These are phyloP conservation scores for Dionaea muscipula DNA, from an alignment of 179 eudicot species.

Conservation along the genomic window DNA sequence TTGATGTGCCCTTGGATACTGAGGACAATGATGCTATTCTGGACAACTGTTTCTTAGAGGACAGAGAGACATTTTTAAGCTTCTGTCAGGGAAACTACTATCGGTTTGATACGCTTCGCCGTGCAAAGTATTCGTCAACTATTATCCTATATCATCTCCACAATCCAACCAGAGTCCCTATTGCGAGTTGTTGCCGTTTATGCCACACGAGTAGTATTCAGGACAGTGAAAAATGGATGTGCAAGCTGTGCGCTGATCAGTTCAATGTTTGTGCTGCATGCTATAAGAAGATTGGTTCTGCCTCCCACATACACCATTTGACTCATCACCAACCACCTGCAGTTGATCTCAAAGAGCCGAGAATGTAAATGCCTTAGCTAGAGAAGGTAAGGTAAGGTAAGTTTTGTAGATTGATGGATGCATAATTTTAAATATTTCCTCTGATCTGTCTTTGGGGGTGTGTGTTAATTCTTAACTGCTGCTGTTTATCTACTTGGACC, in stretches of 20 bases:
- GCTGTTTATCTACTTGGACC: too few relatives aligned
- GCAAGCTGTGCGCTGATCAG: slow-evolving; percentile 43
- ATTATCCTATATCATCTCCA: slow-evolving; percentile 77
- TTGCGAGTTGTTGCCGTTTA: slow-evolving; percentile 28
- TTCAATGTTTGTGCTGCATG: slow-evolving; percentile 41
- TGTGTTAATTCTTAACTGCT: too few relatives aligned
- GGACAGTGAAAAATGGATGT: slow-evolving; percentile 35
- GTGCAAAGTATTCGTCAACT: slow-evolving; percentile 85
- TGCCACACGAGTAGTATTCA: slow-evolving; percentile 27
- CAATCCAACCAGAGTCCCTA: slow-evolving; percentile 17
- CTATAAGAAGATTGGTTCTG: slow-evolving; percentile 29
- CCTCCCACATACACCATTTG: slow-evolving; percentile 35
- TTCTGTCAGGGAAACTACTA: slow-evolving; percentile 66
- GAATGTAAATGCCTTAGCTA: slow-evolving; percentile 4
- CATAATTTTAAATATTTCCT: too few relatives aligned
- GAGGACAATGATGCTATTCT: slow-evolving; percentile 55
- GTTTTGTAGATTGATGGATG: too few relatives aligned
- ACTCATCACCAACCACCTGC: slow-evolving; percentile 7
- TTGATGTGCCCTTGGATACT: slow-evolving; percentile 43
- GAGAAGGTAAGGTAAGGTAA: too few relatives aligned
- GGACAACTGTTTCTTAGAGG: slow-evolving; percentile 44
- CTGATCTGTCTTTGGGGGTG: too few relatives aligned
- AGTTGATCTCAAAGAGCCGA: slow-evolving; percentile 7
- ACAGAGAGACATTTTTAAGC: slow-evolving; percentile 52
- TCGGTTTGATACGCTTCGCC: slow-evolving; percentile 67